Evolutionary conservation across 345 rosid species (phyloP).

Genomic region (Hevea brasiliensis): DNA sequence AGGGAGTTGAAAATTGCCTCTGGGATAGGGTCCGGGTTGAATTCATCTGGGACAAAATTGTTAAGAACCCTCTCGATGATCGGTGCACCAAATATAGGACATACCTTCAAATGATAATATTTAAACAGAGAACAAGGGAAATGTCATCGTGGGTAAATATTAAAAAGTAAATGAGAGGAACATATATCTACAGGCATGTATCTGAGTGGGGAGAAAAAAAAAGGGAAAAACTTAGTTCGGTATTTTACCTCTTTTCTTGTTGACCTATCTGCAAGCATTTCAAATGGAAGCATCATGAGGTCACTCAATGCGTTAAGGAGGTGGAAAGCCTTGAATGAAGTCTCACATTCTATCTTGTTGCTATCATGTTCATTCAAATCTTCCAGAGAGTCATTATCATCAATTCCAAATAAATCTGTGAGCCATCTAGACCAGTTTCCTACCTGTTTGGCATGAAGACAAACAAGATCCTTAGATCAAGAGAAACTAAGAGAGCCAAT

Average conservation of each 20-base stretch:
- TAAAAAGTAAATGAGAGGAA: background rate
- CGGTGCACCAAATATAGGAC: slow-evolving; percentile 70
- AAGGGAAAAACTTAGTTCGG: background rate
- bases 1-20: slow-evolving; percentile 57
- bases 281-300: slow-evolving; percentile 95
- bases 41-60: slow-evolving; percentile 85
- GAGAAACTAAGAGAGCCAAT: background rate
- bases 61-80: slow-evolving; percentile 62
- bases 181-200: background rate
- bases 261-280: slow-evolving; percentile 69
- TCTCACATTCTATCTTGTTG: slow-evolving; percentile 32
- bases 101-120: slow-evolving; percentile 49
- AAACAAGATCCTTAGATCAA: slow-evolving; percentile 14
- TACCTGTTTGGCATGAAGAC: slow-evolving; percentile 42
- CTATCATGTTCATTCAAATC: slow-evolving; percentile 29
- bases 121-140: background rate
- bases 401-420: slow-evolving; percentile 70
- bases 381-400: slow-evolving; percentile 47
- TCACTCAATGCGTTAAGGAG: slow-evolving; percentile 84
- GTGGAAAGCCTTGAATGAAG: slow-evolving; percentile 68
- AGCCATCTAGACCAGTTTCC: slow-evolving; percentile 99
- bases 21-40: slow-evolving; percentile 75
- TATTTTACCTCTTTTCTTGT: slow-evolving; percentile 73
- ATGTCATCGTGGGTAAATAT: slow-evolving; percentile 11
- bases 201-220: background rate